phyloP scores from a whole-genome alignment of 169 alveolate species.

The Plasmodium knowlesi region DNA sequence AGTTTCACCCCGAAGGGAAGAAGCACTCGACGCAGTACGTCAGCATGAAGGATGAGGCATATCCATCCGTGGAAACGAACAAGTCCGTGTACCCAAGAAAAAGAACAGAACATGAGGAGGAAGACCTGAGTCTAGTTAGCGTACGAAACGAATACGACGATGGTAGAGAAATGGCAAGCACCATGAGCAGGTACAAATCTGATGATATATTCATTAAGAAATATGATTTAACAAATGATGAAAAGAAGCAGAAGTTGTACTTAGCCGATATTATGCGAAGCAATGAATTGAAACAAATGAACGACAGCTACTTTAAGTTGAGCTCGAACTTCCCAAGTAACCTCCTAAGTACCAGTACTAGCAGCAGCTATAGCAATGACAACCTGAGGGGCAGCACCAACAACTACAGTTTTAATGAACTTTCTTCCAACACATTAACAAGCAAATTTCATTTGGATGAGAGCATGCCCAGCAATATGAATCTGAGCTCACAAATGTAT shows the following conservation, averaged over 20 bases:
- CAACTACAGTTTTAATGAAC: conserved; percentile 22
- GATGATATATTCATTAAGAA: conserved; percentile 19
- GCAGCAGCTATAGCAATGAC: conserved; percentile 63
- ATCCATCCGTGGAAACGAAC: neutral
- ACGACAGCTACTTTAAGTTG: conserved; percentile 44
- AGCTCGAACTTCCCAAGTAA: conserved; percentile 58
- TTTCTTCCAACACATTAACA: conserved; percentile 29
- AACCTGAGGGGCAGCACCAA: conserved; percentile 9
- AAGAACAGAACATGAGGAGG: neutral
- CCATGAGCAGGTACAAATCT: conserved; percentile 4
- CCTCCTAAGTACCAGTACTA: conserved; percentile 61
- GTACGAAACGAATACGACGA: conserved; percentile 5
- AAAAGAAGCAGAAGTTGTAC: conserved; percentile 17
- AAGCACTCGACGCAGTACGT: neutral
- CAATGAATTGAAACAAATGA: conserved; percentile 11
- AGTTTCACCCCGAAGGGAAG: neutral
- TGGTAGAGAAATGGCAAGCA: neutral
- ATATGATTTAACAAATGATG: neutral
- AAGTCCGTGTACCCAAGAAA: neutral
- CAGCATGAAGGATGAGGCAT: neutral
- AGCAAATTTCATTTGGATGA: conserved; percentile 10
- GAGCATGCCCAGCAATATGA: conserved; percentile 11
- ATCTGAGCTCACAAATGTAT: neutral
- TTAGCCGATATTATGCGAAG: conserved; percentile 36
- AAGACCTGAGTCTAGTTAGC: neutral